Evolutionary conservation across 495 filamentous ascomycete species (phyloP), one percentile per base, ranked within the genome.

Genomic region (Podospora tetraspora): DNA sequence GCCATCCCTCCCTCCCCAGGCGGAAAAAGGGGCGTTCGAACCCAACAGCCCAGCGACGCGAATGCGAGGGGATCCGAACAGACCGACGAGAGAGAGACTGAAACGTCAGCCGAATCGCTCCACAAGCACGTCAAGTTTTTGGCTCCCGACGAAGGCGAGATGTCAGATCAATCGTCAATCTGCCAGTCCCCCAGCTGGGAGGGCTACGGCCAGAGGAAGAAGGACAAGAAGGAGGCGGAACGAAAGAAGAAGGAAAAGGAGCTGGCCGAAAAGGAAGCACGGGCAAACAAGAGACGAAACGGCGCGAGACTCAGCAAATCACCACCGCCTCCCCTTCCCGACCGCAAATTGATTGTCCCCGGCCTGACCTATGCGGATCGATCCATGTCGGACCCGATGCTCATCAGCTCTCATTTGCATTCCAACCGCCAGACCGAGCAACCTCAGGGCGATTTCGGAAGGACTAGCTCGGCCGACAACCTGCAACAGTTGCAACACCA

Each of bases 151-250:
- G 76, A 80, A 13, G 76, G 75, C 34, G 75, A 78, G 64, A 76
- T 76, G 74, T 84, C 83, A 10, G 82, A 82, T 61, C 76, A 80
- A 43, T 84, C 82, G 19, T 85, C 84, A 3, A 85, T 86, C 59
- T 86, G 84, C 64, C 84, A 85, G 62, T 86, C 84, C 4, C 84
- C 84, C 16, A 85, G 82, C 62, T 85, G 84, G 84, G 84, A 84
- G 62, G 79, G 80, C 59, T 80, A 83, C 67, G 76, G 77, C 8
- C 77, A 80, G 37, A 82, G 80, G 72, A 83, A 83, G 68, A 83
- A 79, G 63, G 80, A 84, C 56, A 84, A 83, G 74, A 82, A 77
- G 29, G 80, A 82, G 68, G 75, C 72, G n/a, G 77, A 80, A 62
- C 77, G 78, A 63, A 73, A 72, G 59, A 78, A 77, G 69, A 83